Evolutionary conservation across 1,139 yeast genomes (phyloP), one percentile per base, ranked within the genome.

Genomic region (Magnusiomyces fungicola): DNA sequence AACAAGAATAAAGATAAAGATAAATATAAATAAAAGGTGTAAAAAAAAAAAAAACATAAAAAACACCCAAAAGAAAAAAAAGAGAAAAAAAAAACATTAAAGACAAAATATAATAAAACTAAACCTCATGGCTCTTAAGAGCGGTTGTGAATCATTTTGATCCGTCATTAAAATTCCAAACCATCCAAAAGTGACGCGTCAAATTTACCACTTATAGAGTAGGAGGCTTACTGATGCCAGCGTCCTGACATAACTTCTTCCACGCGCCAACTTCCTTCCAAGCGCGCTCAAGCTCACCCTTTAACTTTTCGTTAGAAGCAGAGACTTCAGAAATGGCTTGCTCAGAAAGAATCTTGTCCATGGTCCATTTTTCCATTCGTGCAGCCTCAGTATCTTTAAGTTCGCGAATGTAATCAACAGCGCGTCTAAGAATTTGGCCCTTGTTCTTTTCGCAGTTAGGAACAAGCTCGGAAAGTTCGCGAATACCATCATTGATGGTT

Each of bases 401-500:
- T 68, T 92, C 79, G 65, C 83, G 81, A 64, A 92, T 92, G 64
- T 84, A 88, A 62, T 89, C 96, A 37, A 87, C 92, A 1, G 96
- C 95, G 52, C 92, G 77, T 62, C 81, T 83, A 59, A 92, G 74
- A 52, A 90, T 86, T 19, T 88, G 92, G 19, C 97, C 85, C 73
- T 92, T 92, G 68, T 90, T 90, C 53, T 92, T 81, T 66, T 90
- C 97, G 52, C 85, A 80, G 34, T 90, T 83, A 19, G 97, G 97
- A 50, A 92, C 81, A 52, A 86, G 71, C 45, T 79, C 79, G 38
- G 95, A 87, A 59, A 92, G 76, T 61, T 83, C 89, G 61, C 82
- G 83, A 64, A 92, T 90, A 12, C 97, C 97, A 47, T 77, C 75
- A 68, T 90, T 92, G 64, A 92, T 92, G 46, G 84, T 81, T 64